Evolutionary conservation across 768 basidiomycete species (phyloP).

Genomic region (Serendipita sp.): DNA sequence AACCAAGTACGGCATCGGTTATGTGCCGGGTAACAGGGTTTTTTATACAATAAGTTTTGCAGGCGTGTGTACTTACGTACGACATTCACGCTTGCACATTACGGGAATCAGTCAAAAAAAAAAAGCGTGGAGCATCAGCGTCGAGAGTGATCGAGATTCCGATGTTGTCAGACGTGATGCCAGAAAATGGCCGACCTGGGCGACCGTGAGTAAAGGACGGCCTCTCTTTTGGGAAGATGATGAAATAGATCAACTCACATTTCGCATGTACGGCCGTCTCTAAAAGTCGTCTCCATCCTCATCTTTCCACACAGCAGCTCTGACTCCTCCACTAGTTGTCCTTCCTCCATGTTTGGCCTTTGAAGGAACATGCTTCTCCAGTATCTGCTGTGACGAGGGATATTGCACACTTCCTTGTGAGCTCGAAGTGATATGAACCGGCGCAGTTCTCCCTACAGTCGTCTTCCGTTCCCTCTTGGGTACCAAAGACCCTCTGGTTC

Average conservation of each 20-base stretch:
- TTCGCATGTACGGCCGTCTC: no score
- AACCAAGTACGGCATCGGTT: no score
- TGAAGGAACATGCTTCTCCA: constrained; percentile 49
- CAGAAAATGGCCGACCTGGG: not conserved
- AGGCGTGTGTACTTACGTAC: no score
- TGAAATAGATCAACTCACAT: no score
- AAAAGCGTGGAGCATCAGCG: not conserved
- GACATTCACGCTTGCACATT: no score
- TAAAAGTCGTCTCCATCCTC: constrained; percentile 7
- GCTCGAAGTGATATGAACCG: not conserved
- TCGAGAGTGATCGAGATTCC: not conserved
- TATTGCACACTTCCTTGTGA: constrained; percentile 7
- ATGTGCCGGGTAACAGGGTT: no score
- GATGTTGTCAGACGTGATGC: not conserved
- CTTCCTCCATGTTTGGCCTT: constrained; percentile 66
- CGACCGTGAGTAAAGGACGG: no score
- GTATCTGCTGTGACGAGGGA: constrained; percentile 6
- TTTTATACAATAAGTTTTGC: no score
- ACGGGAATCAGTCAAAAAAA: no score
- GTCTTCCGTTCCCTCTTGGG: not conserved
- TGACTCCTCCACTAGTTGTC: constrained; percentile 73
- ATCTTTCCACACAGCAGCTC: constrained; percentile 3
- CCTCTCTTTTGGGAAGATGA: no score
- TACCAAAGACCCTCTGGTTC: constrained; percentile 10
- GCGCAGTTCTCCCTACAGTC: constrained; percentile 7